A percentile compares a stretch with the other conserved stretches of the same genome.
Evolutionary conservation across 495 filamentous ascomycete genomes (phyloP).

Genomic region (Aspergillus egyptiacus): DNA sequence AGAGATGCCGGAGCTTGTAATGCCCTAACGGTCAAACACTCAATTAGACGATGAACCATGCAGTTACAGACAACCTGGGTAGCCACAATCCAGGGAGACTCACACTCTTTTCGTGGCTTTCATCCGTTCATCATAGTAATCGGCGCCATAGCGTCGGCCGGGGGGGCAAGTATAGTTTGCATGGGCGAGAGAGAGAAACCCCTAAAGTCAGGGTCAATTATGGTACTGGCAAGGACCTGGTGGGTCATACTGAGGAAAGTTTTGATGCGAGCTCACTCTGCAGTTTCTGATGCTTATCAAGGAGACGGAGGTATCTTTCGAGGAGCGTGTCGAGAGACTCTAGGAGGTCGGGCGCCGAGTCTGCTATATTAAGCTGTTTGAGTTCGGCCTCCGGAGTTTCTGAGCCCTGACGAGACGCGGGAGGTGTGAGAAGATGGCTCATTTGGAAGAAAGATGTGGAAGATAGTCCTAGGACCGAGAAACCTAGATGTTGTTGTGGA

Average conservation of each 20-base stretch:
- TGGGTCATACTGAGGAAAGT: slow-evolving; percentile 48
- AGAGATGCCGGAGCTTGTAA: slow-evolving; percentile 14
- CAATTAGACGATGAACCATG: slow-evolving; percentile 5
- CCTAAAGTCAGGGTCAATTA: slow-evolving; percentile 31
- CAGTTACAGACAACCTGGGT: neutral
- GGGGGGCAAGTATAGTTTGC: slow-evolving; percentile 65
- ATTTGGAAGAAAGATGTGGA: slow-evolving; percentile 16
- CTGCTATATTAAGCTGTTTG: slow-evolving; percentile 18
- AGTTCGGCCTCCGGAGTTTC: slow-evolving; percentile 22
- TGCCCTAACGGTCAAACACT: slow-evolving; percentile 15
- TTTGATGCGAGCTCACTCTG: slow-evolving; percentile 47
- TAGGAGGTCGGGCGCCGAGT: slow-evolving; percentile 23
- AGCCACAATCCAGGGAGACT: slow-evolving; percentile 4
- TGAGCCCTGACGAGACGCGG: slow-evolving; percentile 30
- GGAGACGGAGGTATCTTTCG: slow-evolving; percentile 59
- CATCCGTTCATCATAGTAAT: slow-evolving; percentile 70
- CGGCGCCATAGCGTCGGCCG: slow-evolving; percentile 57
- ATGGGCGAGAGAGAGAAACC: slow-evolving; percentile 54
- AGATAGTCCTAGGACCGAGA: no score
- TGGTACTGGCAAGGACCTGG: neutral
- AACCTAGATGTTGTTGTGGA: slow-evolving; percentile 4
- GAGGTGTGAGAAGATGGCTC: slow-evolving; percentile 36
- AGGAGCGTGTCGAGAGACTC: slow-evolving; percentile 57
- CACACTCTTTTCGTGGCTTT: slow-evolving; percentile 50
- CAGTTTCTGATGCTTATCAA: slow-evolving; percentile 64